Percentiles rank a stretch among this genome's conserved stretches.
Conservation (phyloP, 2,329 filamentous ascomycete genomes). For the Trichoderma koningiopsis region DNA sequence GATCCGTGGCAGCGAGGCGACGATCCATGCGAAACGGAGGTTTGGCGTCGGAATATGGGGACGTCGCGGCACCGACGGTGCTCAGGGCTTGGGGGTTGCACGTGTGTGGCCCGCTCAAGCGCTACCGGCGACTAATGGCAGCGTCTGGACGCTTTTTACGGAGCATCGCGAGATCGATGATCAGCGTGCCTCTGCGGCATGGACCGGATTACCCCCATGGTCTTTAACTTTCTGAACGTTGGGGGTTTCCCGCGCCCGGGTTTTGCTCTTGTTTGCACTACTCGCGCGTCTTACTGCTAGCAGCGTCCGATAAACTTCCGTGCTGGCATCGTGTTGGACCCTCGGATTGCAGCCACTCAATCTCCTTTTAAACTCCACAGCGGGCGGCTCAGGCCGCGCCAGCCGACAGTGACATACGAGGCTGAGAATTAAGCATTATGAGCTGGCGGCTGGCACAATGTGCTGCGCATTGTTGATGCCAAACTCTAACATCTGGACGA, state of each 20-base stretch:
- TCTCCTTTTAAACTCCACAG: conserved; percentile 21
- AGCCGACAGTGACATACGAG: conserved; percentile 23
- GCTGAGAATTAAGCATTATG: conserved; percentile 6
- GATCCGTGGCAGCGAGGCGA: conserved; percentile 12
- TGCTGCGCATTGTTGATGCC: not conserved
- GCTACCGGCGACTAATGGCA: not conserved
- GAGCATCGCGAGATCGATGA: conserved; percentile 21
- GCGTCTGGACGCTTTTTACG: not conserved
- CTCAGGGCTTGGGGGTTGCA: not conserved
- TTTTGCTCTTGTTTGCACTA: not conserved
- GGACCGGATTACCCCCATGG: not conserved
- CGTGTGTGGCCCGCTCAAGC: conserved; percentile 4
- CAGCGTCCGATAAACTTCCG: conserved; percentile 5
- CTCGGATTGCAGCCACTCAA: conserved; percentile 17
- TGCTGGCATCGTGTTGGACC: not conserved
- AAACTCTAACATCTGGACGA: not conserved
- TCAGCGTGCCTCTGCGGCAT: not conserved
- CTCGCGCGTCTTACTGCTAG: conserved; percentile 6
- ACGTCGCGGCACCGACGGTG: conserved; percentile 12
- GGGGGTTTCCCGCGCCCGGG: not conserved
- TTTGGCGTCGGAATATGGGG: conserved; percentile 2
- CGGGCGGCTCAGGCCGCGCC: conserved; percentile 26
- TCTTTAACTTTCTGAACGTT: not conserved
- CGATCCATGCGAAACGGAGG: conserved; percentile 19
- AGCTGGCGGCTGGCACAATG: not conserved